Conservation (phyloP, 768 basidiomycete species). For the Mycena pura region DNA sequence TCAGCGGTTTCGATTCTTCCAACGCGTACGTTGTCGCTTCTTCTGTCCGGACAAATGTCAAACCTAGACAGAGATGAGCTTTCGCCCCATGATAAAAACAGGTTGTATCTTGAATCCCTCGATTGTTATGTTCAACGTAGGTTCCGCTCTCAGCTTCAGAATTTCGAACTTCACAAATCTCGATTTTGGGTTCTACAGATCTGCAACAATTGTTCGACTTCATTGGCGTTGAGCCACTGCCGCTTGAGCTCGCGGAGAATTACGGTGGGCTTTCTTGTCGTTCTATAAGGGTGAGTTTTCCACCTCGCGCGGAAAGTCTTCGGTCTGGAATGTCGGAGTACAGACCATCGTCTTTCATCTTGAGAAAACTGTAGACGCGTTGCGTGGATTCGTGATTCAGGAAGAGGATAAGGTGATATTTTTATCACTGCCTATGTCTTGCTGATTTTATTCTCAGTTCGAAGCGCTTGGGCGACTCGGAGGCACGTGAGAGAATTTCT, state of each 20-base stretch:
- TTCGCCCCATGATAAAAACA: slow-evolving; percentile 18
- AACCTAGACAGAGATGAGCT: neutral
- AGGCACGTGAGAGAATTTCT: too few relatives aligned
- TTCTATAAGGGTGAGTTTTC: slow-evolving; percentile 14
- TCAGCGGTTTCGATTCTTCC: slow-evolving; percentile 11
- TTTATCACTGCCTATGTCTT: too few relatives aligned
- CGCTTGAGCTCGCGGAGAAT: slow-evolving; percentile 7
- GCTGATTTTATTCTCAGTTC: neutral
- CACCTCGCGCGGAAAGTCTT: neutral
- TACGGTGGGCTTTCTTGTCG: slow-evolving; percentile 7
- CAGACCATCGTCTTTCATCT: slow-evolving; percentile 21
- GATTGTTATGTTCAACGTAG: slow-evolving; percentile 18
- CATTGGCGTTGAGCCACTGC: neutral
- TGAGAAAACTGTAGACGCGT: neutral
- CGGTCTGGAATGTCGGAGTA: neutral
- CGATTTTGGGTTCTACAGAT: too few relatives aligned
- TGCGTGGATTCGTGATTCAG: neutral
- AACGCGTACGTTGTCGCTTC: slow-evolving; percentile 9
- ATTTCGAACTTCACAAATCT: neutral
- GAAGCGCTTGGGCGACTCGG: too few relatives aligned
- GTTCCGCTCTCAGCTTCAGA: neutral
- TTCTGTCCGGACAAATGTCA: neutral
- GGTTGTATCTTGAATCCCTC: slow-evolving; percentile 12
- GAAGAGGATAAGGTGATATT: slow-evolving; percentile 13
- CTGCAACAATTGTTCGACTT: slow-evolving; percentile 10